Percentiles rank a stretch among this genome's conserved stretches.
These are phyloP conservation scores for Dorcoceras hygrometricum DNA, from an alignment of 257 asterid genomes.

Conservation along the genomic window DNA sequence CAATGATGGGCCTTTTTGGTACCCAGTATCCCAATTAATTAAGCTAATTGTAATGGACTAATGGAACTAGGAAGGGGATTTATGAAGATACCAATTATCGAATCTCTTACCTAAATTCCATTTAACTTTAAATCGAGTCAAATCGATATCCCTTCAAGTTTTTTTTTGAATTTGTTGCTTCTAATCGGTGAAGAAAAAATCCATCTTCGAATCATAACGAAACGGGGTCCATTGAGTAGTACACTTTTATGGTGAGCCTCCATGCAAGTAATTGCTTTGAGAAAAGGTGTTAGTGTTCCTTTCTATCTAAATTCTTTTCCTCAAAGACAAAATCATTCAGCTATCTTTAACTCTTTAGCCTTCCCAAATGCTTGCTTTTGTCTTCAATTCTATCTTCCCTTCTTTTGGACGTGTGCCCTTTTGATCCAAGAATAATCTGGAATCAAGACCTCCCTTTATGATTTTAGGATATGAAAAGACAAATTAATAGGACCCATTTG, in stretches of 20 bases:
- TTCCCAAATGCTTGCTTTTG: background rate
- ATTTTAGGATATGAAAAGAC: constrained; percentile 7
- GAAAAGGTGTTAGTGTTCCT: background rate
- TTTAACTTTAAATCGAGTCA: too few species aligned
- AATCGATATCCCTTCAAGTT: too few species aligned
- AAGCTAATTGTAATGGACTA: too few species aligned
- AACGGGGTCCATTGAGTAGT: too few species aligned
- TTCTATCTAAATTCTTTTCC: background rate
- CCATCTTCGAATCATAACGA: too few species aligned
- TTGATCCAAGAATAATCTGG: constrained; percentile 4
- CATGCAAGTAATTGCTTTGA: background rate
- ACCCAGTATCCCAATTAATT: too few species aligned
- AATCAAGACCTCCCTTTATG: background rate
- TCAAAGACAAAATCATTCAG: background rate
- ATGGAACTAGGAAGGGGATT: too few species aligned
- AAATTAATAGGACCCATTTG: background rate
- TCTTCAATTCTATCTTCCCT: background rate
- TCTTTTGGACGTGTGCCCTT: constrained; percentile 6
- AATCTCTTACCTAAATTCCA: too few species aligned
- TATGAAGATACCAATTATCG: too few species aligned
- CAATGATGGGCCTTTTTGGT: too few species aligned
- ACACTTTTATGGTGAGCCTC: background rate
- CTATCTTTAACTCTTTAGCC: background rate
- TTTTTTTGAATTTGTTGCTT: too few species aligned
- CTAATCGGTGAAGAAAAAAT: too few species aligned